These are phyloP conservation scores for Coemansia sp. DNA, from an alignment of 192 early-diverging fungal genomes.

Conservation along the genomic window DNA sequence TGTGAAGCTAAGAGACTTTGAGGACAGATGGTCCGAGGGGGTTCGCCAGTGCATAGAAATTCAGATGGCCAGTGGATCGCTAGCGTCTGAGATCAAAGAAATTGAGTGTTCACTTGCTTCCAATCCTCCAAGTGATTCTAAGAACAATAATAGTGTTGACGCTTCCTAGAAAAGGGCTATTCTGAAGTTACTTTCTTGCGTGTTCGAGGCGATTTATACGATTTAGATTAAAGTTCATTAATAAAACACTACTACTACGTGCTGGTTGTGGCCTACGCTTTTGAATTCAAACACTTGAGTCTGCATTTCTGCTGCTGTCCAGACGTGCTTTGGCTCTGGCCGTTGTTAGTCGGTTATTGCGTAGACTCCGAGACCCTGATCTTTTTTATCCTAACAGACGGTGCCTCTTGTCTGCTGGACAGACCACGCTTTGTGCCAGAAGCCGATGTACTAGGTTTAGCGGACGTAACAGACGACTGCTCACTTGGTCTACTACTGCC, in stretches of 20 bases:
- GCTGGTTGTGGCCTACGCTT: background rate
- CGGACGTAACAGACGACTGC: background rate
- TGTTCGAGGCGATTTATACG: too few relatives aligned
- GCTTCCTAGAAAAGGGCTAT: too few relatives aligned
- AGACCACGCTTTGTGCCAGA: slow-evolving; percentile 16
- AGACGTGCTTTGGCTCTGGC: background rate
- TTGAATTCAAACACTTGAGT: slow-evolving; percentile 13
- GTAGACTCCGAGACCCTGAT: background rate
- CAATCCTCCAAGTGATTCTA: background rate
- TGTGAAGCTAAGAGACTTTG: slow-evolving; percentile 28
- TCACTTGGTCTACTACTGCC: background rate
- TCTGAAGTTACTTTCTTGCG: too few relatives aligned
- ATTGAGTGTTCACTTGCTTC: slow-evolving; percentile 7
- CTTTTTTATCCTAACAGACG: background rate
- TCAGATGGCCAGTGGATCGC: slow-evolving; percentile 36
- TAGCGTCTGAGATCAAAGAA: slow-evolving; percentile 22
- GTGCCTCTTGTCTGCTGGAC: slow-evolving; percentile 41
- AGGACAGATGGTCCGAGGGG: slow-evolving; percentile 37
- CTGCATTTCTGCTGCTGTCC: slow-evolving; percentile 24
- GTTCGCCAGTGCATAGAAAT: slow-evolving; percentile 47
- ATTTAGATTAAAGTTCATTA: background rate
- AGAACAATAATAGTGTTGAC: too few relatives aligned
- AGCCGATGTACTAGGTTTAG: too few relatives aligned
- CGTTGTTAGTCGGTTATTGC: background rate
- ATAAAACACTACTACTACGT: too few relatives aligned